These are phyloP conservation scores for Alternaria longipes DNA, from an alignment of 2,329 filamentous ascomycete genomes.

Conservation along the genomic window DNA sequence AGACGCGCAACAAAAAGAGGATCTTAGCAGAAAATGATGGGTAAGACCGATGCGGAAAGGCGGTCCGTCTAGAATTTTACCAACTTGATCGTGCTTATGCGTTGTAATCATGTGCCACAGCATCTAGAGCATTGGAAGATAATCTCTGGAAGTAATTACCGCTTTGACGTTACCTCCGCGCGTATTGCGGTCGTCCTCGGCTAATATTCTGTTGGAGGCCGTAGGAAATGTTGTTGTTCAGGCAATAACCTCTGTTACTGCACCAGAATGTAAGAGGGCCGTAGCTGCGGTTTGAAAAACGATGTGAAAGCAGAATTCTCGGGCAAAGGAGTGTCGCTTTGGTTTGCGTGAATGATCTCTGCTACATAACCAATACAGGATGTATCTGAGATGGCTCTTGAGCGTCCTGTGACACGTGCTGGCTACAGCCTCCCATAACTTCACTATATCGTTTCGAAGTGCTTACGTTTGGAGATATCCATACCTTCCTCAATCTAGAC, in stretches of 20 bases:
- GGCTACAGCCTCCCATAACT: not conserved
- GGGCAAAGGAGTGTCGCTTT: too few species aligned
- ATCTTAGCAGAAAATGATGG: not conserved
- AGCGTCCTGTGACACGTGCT: not conserved
- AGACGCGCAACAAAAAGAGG: not conserved
- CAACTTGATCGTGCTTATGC: not conserved
- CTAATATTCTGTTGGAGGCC: too few species aligned
- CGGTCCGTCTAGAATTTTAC: not conserved
- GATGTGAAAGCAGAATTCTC: too few species aligned
- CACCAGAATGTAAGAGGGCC: too few species aligned
- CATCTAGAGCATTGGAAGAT: not conserved
- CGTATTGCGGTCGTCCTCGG: not conserved
- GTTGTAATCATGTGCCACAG: not conserved
- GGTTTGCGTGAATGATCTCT: too few species aligned
- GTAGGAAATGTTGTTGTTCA: too few species aligned
- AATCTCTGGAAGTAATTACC: not conserved
- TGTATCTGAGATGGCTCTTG: too few species aligned
- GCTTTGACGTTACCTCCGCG: not conserved
- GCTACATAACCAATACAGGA: too few species aligned
- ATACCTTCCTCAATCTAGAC: too few species aligned
- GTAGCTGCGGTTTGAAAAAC: too few species aligned
- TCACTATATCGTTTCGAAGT: not conserved
- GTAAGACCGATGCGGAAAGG: not conserved
- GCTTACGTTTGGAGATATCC: too few species aligned
- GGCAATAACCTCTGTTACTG: too few species aligned